A percentile compares a stretch with the other conserved stretches of the same genome.
Conservation (phyloP, 2,329 filamentous ascomycete genomes). For the Onygenales sp. region DNA sequence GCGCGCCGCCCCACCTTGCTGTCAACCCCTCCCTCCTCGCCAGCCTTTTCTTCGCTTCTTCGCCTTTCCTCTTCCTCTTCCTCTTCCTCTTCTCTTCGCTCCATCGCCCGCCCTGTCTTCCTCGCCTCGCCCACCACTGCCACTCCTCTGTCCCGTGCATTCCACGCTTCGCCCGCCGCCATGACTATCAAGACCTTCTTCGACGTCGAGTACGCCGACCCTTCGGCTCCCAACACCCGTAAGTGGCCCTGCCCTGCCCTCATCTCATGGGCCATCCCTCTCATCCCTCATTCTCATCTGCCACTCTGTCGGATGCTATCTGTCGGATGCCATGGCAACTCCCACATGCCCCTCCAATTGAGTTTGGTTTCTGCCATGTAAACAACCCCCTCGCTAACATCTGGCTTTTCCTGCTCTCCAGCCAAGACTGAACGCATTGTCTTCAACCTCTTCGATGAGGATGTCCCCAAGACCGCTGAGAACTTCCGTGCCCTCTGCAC, state of each 20-base stretch:
- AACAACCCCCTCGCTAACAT: background rate
- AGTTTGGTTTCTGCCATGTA: too few relatives aligned
- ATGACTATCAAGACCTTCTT: conserved; percentile 73
- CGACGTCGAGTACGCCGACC: conserved; percentile 56
- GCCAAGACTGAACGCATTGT: conserved; percentile 70
- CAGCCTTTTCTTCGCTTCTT: conserved; percentile 5
- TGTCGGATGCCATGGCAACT: too few relatives aligned
- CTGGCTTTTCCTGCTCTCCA: conserved; percentile 24
- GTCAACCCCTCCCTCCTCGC: conserved; percentile 10
- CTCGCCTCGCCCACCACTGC: conserved; percentile 23
- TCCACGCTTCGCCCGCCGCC: conserved; percentile 57
- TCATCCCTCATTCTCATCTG: too few relatives aligned
- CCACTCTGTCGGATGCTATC: too few relatives aligned
- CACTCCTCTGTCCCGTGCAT: conserved; percentile 34
- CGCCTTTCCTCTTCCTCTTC: conserved; percentile 6
- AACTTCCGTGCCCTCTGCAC: conserved; percentile 85
- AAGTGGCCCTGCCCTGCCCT: background rate
- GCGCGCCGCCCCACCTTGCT: conserved; percentile 13
- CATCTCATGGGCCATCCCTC: background rate
- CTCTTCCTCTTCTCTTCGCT: conserved; percentile 12
- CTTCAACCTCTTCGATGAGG: conserved; percentile 79
- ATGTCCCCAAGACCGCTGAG: conserved; percentile 76
- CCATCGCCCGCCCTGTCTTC: conserved; percentile 24
- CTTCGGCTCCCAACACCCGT: conserved; percentile 36
- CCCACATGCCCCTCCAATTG: too few relatives aligned